phyloP scores from a whole-genome alignment of 1,284 basidiomycete genomes.

The Marasmius tenuissimus region DNA sequence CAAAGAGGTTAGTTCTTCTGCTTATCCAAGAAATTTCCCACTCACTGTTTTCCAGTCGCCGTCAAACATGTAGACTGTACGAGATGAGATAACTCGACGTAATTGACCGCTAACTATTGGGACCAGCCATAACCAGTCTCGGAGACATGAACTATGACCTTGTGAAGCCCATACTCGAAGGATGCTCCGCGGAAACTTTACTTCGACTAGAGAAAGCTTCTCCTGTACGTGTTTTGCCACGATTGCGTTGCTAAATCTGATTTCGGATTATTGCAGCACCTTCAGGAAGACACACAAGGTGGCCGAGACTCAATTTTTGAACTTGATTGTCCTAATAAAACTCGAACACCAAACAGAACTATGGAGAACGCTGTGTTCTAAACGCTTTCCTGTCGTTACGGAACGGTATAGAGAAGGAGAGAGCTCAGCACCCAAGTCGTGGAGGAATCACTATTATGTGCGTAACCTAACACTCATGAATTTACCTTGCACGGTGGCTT shows the following conservation, averaged over 20 bases:
- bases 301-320: slow-evolving; percentile 5
- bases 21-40: not conserved
- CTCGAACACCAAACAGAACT: slow-evolving; percentile 46
- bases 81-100: slow-evolving; percentile 12
- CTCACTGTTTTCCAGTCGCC: slow-evolving; percentile 39
- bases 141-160: slow-evolving; percentile 62
- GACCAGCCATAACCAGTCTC: slow-evolving; percentile 53
- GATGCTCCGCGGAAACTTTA: slow-evolving; percentile 69
- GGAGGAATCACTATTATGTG: slow-evolving; percentile 72
- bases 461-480: slow-evolving; percentile 22
- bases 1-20: slow-evolving; percentile 37
- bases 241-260: slow-evolving; percentile 16
- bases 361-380: slow-evolving; percentile 66
- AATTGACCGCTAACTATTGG: slow-evolving; percentile 1
- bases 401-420: slow-evolving; percentile 42
- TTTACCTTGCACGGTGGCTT: not conserved
- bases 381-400: slow-evolving; percentile 52
- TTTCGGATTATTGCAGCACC: slow-evolving; percentile 39
- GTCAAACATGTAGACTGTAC: slow-evolving; percentile 55
- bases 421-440: slow-evolving; percentile 52
- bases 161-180: slow-evolving; percentile 68
- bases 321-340: not conserved
- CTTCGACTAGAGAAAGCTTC: slow-evolving; percentile 64
- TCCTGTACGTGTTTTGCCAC: slow-evolving; percentile 49
- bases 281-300: slow-evolving; percentile 61